Evolutionary conservation across 1,284 basidiomycete genomes (phyloP), one percentile per base, ranked within the genome.

Genomic region (Heterobasidion occidentale): DNA sequence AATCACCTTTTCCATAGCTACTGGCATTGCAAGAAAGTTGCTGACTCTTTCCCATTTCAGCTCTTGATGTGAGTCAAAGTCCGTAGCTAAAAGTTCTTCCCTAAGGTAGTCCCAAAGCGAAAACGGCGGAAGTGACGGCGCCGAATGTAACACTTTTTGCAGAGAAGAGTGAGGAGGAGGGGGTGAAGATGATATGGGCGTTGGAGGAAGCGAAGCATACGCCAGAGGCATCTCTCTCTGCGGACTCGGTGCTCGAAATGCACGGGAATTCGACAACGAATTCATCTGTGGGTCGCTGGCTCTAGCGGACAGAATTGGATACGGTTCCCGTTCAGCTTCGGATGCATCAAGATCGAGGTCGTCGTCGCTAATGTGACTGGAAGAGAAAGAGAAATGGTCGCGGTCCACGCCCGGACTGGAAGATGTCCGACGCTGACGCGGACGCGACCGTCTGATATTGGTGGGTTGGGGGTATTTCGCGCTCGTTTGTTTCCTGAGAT

Each of bases 41-140:
- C 92, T 90, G 52, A 99, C 95, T n/a, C 97, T 78, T 65, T 99
- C 97, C 90, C 94, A 94, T 71, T 94, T 94, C 62, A 94, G 74
- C 67, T 96, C 94, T 65, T 96, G 92, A 59, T 93, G 90, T 0
- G 88, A 92, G 69, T 96, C 93, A 68, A 94, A 91, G 73, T 95
- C 93, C 36, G 90, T 94, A 0, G 90, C 92, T 8, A 94, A 72
- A 14, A 96, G 75, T 65, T 94, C 89, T 65, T 94, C 92, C 20
- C 87, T 78, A 33, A 97, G 77, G 68, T 97, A 95, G 61, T 96
- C 93, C 93, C 93, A 96, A 20, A 97, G 67, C 9, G 92, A 93
- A 67, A 90, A 91, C 1, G 89, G 83, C 3, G 73, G 66, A 7
- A 65, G 58, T 45, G 68, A 59, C n/a, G 58, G 51, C 19, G 60